Percentiles rank a stretch among this genome's conserved stretches.
These are phyloP conservation scores for Backusella circina DNA, from an alignment of 192 early-diverging fungal species.

Conservation along the genomic window DNA sequence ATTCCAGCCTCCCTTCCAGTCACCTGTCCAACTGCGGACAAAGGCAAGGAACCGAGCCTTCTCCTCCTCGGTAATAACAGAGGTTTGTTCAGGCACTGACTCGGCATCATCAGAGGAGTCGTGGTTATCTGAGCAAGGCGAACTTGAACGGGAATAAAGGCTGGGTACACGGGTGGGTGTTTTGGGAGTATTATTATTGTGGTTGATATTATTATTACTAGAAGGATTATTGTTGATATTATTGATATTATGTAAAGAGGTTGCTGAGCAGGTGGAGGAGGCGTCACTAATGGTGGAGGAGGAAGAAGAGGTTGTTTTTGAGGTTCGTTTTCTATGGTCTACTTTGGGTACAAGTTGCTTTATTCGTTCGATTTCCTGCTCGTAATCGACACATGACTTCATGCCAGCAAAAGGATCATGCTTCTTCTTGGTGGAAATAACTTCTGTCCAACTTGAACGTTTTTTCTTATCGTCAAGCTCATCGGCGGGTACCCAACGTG, in stretches of 20 bases:
- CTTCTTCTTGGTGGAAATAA: neutral
- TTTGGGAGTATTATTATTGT: neutral
- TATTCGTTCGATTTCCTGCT: slow-evolving; percentile 36
- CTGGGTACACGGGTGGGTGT: neutral
- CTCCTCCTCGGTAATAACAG: slow-evolving; percentile 28
- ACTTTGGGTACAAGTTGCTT: slow-evolving; percentile 30
- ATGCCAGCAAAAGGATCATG: slow-evolving; percentile 37
- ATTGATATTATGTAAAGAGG: neutral
- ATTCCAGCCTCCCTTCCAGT: slow-evolving; percentile 21
- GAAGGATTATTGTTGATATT: no score
- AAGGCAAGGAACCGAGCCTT: slow-evolving; percentile 32
- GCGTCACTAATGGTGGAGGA: neutral
- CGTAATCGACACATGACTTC: slow-evolving; percentile 32
- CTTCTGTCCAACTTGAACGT: slow-evolving; percentile 3
- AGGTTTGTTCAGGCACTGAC: neutral
- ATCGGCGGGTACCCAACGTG: slow-evolving; percentile 6
- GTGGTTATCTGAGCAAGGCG: neutral
- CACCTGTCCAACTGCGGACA: slow-evolving; percentile 37
- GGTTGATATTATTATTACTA: neutral
- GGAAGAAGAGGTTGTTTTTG: neutral
- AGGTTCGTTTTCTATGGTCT: slow-evolving; percentile 5
- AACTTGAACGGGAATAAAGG: slow-evolving; percentile 6
- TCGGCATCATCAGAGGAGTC: slow-evolving; percentile 3
- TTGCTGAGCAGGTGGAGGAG: neutral
- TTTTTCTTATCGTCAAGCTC: slow-evolving; percentile 1